A percentile compares a stretch with the other conserved stretches of the same genome.
Evolutionary conservation across 495 filamentous ascomycete genomes (phyloP).

Genomic region (Penicillium silybi): DNA sequence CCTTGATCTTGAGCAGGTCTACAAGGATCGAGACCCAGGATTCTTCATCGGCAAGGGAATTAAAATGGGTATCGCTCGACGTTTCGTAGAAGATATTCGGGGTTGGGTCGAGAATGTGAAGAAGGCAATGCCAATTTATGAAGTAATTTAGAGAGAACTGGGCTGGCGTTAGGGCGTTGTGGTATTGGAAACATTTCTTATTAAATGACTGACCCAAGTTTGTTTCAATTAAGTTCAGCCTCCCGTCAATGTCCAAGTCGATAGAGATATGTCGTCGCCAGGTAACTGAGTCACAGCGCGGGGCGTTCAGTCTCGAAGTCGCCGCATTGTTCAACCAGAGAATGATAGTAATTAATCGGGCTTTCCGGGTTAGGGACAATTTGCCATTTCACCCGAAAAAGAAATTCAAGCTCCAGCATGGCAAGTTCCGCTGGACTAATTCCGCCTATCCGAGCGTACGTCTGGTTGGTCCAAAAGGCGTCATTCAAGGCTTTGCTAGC

Average conservation of each 20-base stretch:
- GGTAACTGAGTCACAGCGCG: no score
- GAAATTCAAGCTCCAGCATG: conserved; percentile 86
- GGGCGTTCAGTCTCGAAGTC: no score
- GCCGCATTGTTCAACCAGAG: no score
- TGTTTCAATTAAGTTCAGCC: no score
- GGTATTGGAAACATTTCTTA: no score
- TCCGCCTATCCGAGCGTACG: background rate
- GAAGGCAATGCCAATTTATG: conserved; percentile 6
- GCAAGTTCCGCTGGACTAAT: conserved; percentile 57
- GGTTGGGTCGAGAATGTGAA: conserved; percentile 19
- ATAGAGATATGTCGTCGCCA: no score
- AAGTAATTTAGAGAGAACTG: conserved; percentile 2
- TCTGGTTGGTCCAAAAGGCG: background rate
- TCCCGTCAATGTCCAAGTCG: no score
- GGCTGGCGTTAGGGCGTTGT: no score
- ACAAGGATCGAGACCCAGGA: conserved; percentile 22
- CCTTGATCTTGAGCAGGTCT: conserved; percentile 22
- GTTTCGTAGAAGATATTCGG: conserved; percentile 26
- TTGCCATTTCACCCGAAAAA: conserved; percentile 84
- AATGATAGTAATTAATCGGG: conserved; percentile 84
- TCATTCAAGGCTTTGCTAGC: conserved; percentile 2
- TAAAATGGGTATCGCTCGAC: conserved; percentile 21
- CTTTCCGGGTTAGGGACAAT: conserved; percentile 93
- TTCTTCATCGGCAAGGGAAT: conserved; percentile 26
- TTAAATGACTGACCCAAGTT: no score